Evolutionary conservation across 208 protist species (phyloP).

Genomic region (Wallacemonas sp.): DNA sequence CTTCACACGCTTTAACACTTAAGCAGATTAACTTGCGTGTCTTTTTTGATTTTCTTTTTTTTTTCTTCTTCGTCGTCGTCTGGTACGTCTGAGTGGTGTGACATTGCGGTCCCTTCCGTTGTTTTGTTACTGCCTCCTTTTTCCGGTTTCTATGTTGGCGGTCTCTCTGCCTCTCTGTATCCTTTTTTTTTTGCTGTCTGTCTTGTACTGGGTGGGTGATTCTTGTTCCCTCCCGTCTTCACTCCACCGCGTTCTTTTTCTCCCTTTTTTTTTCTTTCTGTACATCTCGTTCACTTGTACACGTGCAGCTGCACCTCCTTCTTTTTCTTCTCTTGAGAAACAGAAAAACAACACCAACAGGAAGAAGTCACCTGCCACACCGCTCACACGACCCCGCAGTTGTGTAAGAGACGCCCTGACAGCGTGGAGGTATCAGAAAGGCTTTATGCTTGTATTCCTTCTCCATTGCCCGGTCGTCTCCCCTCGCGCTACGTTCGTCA

Average conservation of each 20-base stretch:
- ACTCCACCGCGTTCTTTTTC: constrained; percentile 1
- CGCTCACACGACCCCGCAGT: background rate
- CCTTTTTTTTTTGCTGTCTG: background rate
- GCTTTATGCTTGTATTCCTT: background rate
- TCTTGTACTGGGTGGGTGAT: too few species aligned
- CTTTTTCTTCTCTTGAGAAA: background rate
- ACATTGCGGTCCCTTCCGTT: too few species aligned
- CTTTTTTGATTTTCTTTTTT: background rate
- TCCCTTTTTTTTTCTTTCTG: constrained; percentile 11
- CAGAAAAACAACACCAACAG: background rate
- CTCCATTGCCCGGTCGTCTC: too few species aligned
- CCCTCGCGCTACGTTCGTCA: too few species aligned
- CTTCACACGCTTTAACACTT: too few species aligned
- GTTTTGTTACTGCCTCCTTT: too few species aligned
- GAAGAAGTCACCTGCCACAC: background rate
- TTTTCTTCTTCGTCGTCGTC: background rate
- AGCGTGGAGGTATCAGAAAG: too few species aligned
- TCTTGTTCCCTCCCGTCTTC: too few species aligned
- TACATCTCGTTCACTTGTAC: too few species aligned
- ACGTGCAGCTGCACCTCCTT: background rate
- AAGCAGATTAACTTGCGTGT: background rate
- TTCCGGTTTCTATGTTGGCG: too few species aligned
- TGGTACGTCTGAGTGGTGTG: too few species aligned
- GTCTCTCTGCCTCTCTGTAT: background rate
- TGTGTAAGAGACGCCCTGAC: too few species aligned